These are phyloP conservation scores for Hibiscus trionum DNA, from an alignment of 345 rosid genomes.

Conservation along the genomic window DNA sequence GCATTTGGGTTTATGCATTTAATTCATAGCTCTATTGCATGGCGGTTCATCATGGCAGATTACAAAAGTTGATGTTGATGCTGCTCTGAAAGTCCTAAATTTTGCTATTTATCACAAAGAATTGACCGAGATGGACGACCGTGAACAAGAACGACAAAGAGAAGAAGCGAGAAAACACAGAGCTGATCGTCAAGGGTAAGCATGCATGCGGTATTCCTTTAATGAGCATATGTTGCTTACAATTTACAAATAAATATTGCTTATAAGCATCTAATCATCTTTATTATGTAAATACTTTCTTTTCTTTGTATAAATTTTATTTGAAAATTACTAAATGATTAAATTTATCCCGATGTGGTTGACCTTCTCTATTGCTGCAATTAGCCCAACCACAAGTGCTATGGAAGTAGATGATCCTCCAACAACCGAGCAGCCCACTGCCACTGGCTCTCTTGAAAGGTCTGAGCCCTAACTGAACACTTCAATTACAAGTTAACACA, in stretches of 20 bases:
- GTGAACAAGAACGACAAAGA: constrained; percentile 69
- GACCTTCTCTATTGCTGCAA: background rate
- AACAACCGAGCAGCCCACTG: constrained; percentile 36
- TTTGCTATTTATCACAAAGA: constrained; percentile 98
- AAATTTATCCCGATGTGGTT: background rate
- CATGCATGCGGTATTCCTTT: background rate
- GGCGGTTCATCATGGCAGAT: constrained; percentile 41
- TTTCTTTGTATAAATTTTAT: background rate
- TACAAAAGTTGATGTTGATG: constrained; percentile 71
- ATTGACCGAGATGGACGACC: constrained; percentile 89
- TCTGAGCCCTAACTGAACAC: constrained; percentile 10
- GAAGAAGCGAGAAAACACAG: constrained; percentile 50
- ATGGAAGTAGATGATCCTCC: constrained; percentile 85
- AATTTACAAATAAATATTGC: background rate
- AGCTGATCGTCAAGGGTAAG: constrained; percentile 54
- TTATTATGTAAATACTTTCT: background rate
- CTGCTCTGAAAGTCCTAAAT: constrained; percentile 79
- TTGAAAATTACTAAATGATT: background rate
- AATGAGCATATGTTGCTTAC: background rate
- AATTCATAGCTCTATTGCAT: background rate
- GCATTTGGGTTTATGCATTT: background rate
- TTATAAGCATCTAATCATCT: background rate
- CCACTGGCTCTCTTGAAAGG: constrained; percentile 57
- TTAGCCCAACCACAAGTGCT: constrained; percentile 40
- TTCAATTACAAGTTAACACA: background rate